phyloP scores from a whole-genome alignment of 305 asterid genomes.

The Caryopteris hybrid region DNA sequence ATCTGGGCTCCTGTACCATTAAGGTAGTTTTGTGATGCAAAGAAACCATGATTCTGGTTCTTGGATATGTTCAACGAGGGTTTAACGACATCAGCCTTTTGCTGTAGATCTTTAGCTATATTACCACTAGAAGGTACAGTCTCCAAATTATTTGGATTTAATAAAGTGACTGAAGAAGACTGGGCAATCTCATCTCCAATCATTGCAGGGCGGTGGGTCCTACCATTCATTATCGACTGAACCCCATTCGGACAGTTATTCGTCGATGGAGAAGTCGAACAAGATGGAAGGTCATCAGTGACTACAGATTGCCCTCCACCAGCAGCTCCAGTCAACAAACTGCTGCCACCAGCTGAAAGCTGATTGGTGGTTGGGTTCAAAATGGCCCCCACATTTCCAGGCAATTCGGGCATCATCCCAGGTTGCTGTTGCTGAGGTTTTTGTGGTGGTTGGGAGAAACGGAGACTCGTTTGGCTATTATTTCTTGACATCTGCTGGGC shows the following conservation, averaged over 20 bases:
- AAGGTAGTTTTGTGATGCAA: constrained; percentile 53
- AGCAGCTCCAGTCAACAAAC: constrained; percentile 45
- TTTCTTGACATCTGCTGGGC: constrained; percentile 47
- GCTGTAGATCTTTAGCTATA: constrained; percentile 46
- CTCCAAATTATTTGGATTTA: constrained; percentile 55
- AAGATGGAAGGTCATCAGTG: constrained; percentile 84
- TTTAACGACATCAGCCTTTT: constrained; percentile 50
- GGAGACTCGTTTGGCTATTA: constrained; percentile 42
- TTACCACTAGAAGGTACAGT: constrained; percentile 40
- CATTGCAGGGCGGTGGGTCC: constrained; percentile 29
- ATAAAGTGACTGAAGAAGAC: constrained; percentile 41
- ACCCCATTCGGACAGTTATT: constrained; percentile 62
- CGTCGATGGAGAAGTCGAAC: constrained; percentile 92
- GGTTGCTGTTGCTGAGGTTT: constrained; percentile 49
- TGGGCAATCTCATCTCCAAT: constrained; percentile 51
- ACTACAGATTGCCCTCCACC: constrained; percentile 75
- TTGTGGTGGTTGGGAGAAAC: constrained; percentile 39
- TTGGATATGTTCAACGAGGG: constrained; percentile 53
- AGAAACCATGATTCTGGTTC: constrained; percentile 64
- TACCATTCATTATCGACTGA: constrained; percentile 47
- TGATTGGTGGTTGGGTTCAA: constrained; percentile 42
- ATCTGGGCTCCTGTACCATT: constrained; percentile 50
- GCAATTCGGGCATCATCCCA: constrained; percentile 46
- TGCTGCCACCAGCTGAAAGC: constrained; percentile 47
- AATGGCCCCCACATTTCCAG: constrained; percentile 48